Conservation (phyloP, 768 basidiomycete genomes). For the Pilatotrama ljubarskyi region DNA sequence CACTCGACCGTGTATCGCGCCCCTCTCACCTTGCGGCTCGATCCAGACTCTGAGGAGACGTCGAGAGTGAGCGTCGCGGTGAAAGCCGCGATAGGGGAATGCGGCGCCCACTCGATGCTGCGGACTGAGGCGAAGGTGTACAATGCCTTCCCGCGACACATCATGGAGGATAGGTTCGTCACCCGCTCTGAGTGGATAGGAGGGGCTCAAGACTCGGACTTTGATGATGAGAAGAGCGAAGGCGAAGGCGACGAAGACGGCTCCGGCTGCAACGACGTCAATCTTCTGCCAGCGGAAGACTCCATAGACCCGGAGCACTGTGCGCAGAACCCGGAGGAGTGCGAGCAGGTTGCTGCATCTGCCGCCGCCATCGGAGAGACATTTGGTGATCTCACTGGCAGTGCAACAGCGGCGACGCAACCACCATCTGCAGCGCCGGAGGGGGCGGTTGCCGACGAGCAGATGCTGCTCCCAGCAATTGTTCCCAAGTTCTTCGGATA, state of each 20-base stretch:
- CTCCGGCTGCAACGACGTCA: too few relatives aligned
- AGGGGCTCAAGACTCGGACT: not conserved
- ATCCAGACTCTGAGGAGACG: constrained; percentile 7
- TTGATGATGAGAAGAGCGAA: too few relatives aligned
- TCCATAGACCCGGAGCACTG: too few relatives aligned
- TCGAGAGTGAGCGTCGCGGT: constrained; percentile 22
- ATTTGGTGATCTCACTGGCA: too few relatives aligned
- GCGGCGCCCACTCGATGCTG: constrained; percentile 17
- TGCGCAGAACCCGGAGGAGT: too few relatives aligned
- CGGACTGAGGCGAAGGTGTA: constrained; percentile 43
- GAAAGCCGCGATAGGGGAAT: constrained; percentile 13
- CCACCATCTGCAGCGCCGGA: not conserved
- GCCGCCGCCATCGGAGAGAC: too few relatives aligned
- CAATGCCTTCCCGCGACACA: constrained; percentile 41
- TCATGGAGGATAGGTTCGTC: constrained; percentile 42
- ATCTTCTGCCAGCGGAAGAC: too few relatives aligned
- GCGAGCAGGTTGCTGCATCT: too few relatives aligned
- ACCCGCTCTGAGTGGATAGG: not conserved
- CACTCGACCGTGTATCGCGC: constrained; percentile 53
- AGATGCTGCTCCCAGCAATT: constrained; percentile 22
- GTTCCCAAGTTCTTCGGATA: constrained; percentile 65
- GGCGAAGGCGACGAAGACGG: too few relatives aligned
- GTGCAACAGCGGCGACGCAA: not conserved
- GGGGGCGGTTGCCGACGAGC: constrained; percentile 17
- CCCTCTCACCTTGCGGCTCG: constrained; percentile 47